Evolutionary conservation across 1,284 basidiomycete genomes (phyloP).

Genomic region (Serendipita sp.): DNA sequence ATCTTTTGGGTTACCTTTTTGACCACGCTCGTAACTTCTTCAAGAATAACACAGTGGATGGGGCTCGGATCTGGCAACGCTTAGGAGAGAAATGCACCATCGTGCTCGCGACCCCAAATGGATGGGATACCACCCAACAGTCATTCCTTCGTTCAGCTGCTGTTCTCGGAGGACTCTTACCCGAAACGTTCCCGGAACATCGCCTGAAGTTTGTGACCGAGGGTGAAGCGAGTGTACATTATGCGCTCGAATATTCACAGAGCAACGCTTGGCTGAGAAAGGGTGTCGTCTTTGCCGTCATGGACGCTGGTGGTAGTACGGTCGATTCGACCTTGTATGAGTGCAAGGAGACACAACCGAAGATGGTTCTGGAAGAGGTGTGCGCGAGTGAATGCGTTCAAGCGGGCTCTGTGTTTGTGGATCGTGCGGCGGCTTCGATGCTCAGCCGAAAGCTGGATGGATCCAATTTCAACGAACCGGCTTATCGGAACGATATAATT

Average conservation of each 20-base stretch:
- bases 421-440: constrained; percentile 7
- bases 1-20: constrained; percentile 7
- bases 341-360: constrained; percentile 1
- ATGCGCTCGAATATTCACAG: constrained; percentile 6
- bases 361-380: constrained; percentile 7
- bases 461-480: constrained; percentile 5
- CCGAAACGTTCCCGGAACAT: neutral
- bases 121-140: constrained; percentile 9
- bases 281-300: neutral
- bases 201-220: constrained; percentile 8
- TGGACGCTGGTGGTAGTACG: neutral
- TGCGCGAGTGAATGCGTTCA: constrained; percentile 8
- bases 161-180: constrained; percentile 7
- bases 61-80: constrained; percentile 2
- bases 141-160: constrained; percentile 4
- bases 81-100: neutral
- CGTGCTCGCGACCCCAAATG: constrained; percentile 7
- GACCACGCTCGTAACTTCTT: constrained; percentile 7
- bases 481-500: constrained; percentile 4
- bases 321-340: constrained; percentile 7
- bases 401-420: constrained; percentile 8
- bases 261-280: constrained; percentile 4
- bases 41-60: constrained; percentile 5
- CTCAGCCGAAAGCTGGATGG: constrained; percentile 2
- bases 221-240: constrained; percentile 9